Evolutionary conservation across 2,329 filamentous ascomycete genomes (phyloP).

Genomic region (Penicillium sp.): DNA sequence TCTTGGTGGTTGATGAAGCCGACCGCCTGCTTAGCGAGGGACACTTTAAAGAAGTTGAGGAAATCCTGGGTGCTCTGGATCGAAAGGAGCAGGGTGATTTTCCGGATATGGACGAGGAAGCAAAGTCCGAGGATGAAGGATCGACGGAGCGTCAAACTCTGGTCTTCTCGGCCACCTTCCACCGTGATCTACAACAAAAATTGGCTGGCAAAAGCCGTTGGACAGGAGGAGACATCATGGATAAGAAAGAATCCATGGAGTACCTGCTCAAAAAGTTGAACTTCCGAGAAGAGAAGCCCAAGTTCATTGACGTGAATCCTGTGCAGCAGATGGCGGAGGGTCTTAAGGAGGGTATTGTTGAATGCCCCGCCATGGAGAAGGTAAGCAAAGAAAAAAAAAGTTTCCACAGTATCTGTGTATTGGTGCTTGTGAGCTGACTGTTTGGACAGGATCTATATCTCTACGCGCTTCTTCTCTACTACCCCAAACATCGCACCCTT

Average conservation of each 20-base stretch:
- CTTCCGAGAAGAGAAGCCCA: constrained; percentile 76
- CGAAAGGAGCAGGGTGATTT: constrained; percentile 46
- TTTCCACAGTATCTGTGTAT: not conserved
- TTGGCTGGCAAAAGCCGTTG: constrained; percentile 68
- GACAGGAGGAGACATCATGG: constrained; percentile 54
- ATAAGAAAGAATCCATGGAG: constrained; percentile 77
- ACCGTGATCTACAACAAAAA: constrained; percentile 85
- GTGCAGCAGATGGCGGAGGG: constrained; percentile 79
- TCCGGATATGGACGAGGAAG: constrained; percentile 23
- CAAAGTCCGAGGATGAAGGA: constrained; percentile 41
- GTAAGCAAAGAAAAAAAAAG: constrained; percentile 36
- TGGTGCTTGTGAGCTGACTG: not conserved
- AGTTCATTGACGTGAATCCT: constrained; percentile 89
- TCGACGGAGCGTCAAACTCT: constrained; percentile 65
- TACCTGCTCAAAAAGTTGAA: constrained; percentile 86
- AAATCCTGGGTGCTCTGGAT: constrained; percentile 78
- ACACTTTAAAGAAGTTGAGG: constrained; percentile 88
- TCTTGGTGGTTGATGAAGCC: constrained; percentile 88
- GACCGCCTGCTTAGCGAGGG: constrained; percentile 87
- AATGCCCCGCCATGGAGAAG: constrained; percentile 92
- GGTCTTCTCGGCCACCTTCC: constrained; percentile 94
- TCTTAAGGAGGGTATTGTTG: constrained; percentile 81
- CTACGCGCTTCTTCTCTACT: constrained; percentile 77
- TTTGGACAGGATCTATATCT: constrained; percentile 71
- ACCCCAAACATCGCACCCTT: constrained; percentile 72